Evolutionary conservation across 1,139 yeast genomes (phyloP).

Genomic region (Kodamaea ohmeri): DNA sequence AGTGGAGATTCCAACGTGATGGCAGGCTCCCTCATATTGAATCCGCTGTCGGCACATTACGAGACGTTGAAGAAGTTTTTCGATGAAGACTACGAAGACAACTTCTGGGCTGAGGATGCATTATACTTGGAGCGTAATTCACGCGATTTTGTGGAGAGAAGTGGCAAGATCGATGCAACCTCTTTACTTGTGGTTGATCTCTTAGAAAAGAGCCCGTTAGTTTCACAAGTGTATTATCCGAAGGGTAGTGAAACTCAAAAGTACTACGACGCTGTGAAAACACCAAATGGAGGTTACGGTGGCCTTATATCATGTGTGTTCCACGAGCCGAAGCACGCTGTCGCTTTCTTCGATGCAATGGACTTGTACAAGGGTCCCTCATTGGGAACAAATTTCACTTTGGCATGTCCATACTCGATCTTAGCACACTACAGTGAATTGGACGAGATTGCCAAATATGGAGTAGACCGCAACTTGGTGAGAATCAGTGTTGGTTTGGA

Average conservation of each 20-base stretch:
- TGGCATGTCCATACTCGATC: slow-evolving; percentile 88
- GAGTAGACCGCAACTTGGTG: slow-evolving; percentile 76
- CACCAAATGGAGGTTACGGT: slow-evolving; percentile 84
- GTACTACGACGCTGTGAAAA: slow-evolving; percentile 70
- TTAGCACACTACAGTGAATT: slow-evolving; percentile 85
- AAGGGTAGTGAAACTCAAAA: slow-evolving; percentile 49
- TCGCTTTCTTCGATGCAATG: slow-evolving; percentile 70
- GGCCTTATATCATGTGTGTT: slow-evolving; percentile 82
- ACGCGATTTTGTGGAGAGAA: slow-evolving; percentile 76
- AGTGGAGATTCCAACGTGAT: slow-evolving; percentile 94
- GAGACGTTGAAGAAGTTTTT: slow-evolving; percentile 50
- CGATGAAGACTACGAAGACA: slow-evolving; percentile 61
- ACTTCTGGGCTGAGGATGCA: slow-evolving; percentile 92
- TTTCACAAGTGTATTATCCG: slow-evolving; percentile 74
- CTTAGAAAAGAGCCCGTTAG: slow-evolving; percentile 44
- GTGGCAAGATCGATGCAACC: slow-evolving; percentile 63
- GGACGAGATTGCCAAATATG: slow-evolving; percentile 80
- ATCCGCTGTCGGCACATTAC: slow-evolving; percentile 61
- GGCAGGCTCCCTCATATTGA: slow-evolving; percentile 87
- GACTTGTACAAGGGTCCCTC: slow-evolving; percentile 89
- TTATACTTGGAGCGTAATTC: slow-evolving; percentile 89
- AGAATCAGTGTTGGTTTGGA: slow-evolving; percentile 86
- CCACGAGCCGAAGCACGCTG: slow-evolving; percentile 62
- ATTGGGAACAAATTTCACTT: slow-evolving; percentile 88
- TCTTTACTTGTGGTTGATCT: slow-evolving; percentile 56